Percentiles rank a stretch among this genome's conserved stretches.
Evolutionary conservation across 805 yeast species (phyloP).

Genomic region (Cyberlindnera mrakii): DNA sequence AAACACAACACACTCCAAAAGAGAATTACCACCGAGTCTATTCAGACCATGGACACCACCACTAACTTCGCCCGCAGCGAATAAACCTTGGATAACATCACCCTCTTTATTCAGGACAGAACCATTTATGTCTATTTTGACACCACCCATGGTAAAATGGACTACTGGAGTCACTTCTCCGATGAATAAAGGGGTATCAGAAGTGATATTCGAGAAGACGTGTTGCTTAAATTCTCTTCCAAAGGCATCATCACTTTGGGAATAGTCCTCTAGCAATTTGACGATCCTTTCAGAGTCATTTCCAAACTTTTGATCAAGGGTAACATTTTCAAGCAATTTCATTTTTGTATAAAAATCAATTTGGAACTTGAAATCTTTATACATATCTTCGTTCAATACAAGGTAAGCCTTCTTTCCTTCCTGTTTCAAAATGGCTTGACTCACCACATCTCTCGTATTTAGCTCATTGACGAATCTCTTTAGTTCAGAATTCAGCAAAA

Average conservation of each 20-base stretch:
- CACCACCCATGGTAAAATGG: slow-evolving; percentile 68
- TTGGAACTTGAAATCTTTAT: slow-evolving; percentile 39
- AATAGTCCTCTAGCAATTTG: slow-evolving; percentile 15
- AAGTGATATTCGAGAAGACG: slow-evolving; percentile 24
- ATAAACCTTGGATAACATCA: slow-evolving; percentile 36
- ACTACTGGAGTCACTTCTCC: slow-evolving; percentile 57
- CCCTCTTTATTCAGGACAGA: slow-evolving; percentile 34
- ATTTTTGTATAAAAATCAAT: slow-evolving; percentile 44
- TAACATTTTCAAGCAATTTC: slow-evolving; percentile 27
- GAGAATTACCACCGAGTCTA: slow-evolving; percentile 34
- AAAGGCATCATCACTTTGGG: slow-evolving; percentile 26
- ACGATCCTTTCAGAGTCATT: slow-evolving; percentile 18
- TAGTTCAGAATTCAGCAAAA: slow-evolving; percentile 37
- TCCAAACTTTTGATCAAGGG: slow-evolving; percentile 26
- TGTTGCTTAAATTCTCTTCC: slow-evolving; percentile 31
- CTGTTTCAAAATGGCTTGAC: slow-evolving; percentile 34
- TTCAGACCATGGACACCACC: slow-evolving; percentile 67
- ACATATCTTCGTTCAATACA: slow-evolving; percentile 38
- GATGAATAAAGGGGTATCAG: slow-evolving; percentile 31
- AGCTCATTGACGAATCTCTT: slow-evolving; percentile 50
- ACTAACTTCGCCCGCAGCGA: slow-evolving; percentile 61
- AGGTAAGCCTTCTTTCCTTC: slow-evolving; percentile 27
- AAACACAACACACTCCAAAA: slow-evolving; percentile 35
- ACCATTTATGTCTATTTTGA: slow-evolving; percentile 43
- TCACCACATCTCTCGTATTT: slow-evolving; percentile 46